Conservation (phyloP, 148 eudicot genomes). For the Rhododendron griersonianum region DNA sequence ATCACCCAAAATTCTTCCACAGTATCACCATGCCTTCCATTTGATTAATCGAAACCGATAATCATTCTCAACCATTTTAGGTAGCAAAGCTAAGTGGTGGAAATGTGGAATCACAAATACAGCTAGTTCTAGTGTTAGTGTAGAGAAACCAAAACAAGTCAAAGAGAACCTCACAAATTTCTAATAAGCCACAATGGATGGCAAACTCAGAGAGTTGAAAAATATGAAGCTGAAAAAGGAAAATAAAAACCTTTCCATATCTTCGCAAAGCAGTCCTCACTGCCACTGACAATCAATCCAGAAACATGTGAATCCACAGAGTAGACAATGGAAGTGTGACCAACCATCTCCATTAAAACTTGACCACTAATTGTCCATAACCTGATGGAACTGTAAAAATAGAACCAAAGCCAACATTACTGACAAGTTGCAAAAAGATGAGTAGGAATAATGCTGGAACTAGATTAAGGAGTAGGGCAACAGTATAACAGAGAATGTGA, state of each 20-base stretch:
- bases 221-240: background rate
- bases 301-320: constrained; percentile 85
- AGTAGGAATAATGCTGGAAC: background rate
- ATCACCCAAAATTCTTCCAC: background rate
- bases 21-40: background rate
- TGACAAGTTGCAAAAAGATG: background rate
- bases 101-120: background rate
- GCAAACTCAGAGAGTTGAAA: background rate
- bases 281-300: constrained; percentile 89
- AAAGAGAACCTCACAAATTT: background rate
- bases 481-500: background rate
- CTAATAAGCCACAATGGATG: background rate
- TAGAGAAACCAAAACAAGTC: background rate
- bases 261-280: constrained; percentile 87
- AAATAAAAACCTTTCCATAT: constrained; percentile 85
- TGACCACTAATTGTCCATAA: constrained; percentile 85
- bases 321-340: constrained; percentile 91
- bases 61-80: background rate
- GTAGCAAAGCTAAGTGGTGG: constrained; percentile 3
- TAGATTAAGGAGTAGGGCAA: background rate
- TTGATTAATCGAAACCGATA: background rate
- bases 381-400: constrained; percentile 62
- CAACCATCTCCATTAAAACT: constrained; percentile 94
- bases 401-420: constrained; percentile 5
- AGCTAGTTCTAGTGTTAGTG: background rate